phyloP scores from a whole-genome alignment of 257 asterid genomes.

The Scutellaria minor region DNA sequence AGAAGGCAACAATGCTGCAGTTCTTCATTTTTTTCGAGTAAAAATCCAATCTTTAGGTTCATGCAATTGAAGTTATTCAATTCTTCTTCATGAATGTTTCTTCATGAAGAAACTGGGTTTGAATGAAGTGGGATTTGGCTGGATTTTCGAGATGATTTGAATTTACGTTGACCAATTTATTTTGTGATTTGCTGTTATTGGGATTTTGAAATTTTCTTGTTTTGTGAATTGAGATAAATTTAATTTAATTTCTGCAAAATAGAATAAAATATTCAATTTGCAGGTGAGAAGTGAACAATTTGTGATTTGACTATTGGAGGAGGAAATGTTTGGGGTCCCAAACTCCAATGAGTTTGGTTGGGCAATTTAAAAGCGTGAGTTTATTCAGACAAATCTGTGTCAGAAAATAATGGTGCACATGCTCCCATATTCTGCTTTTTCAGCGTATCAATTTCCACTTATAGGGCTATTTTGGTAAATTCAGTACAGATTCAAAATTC shows the following conservation, averaged over 20 bases:
- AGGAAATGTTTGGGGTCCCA: too few relatives aligned
- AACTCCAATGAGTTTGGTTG: too few relatives aligned
- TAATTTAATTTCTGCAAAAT: too few relatives aligned
- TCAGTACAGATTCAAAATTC: constrained; percentile 30
- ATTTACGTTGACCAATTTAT: constrained; percentile 35
- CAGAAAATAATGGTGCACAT: too few relatives aligned
- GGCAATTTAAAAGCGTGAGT: too few relatives aligned
- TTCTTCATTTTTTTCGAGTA: constrained; percentile 16
- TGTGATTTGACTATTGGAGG: too few relatives aligned
- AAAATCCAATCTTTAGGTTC: constrained; percentile 46
- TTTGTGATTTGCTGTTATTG: too few relatives aligned
- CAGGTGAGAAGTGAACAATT: too few relatives aligned
- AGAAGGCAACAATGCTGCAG: constrained; percentile 26
- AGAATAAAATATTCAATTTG: too few relatives aligned
- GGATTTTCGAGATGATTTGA: constrained; percentile 56
- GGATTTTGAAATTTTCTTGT: too few relatives aligned
- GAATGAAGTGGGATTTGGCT: constrained; percentile 38
- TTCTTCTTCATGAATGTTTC: constrained; percentile 2
- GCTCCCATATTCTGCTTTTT: constrained; percentile 24
- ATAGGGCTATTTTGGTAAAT: constrained; percentile 41
- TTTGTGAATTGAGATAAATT: too few relatives aligned
- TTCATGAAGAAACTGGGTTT: constrained; percentile 38
- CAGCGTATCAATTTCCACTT: constrained; percentile 44
- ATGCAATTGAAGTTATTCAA: constrained; percentile 4
- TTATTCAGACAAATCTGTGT: too few relatives aligned